Percentiles rank a stretch among this genome's conserved stretches.
Evolutionary conservation across 1,284 basidiomycete species (phyloP).

Genomic region (Papiliotrema laurentii): DNA sequence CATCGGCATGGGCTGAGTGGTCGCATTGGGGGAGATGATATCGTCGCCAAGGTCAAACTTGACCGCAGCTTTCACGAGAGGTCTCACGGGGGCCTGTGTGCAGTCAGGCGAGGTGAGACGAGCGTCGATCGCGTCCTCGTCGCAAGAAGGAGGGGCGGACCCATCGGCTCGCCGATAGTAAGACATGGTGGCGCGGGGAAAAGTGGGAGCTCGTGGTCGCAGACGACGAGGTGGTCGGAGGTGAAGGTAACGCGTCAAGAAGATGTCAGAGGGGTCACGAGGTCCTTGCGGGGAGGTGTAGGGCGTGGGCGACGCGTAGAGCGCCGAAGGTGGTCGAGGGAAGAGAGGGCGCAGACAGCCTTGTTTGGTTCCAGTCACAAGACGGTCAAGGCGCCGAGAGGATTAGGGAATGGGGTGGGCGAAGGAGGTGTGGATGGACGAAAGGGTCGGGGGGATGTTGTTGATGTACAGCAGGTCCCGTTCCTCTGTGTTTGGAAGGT

Average conservation of each 20-base stretch:
- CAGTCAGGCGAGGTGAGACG: not conserved
- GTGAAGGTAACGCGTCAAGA: not conserved
- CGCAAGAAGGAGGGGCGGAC: not conserved
- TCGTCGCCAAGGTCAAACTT: not conserved
- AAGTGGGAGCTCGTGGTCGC: not conserved
- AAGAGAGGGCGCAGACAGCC: too few species aligned
- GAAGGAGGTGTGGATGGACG: not conserved
- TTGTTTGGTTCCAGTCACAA: slow-evolving; percentile 2
- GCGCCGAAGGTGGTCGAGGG: too few species aligned
- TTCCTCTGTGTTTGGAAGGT: too few species aligned
- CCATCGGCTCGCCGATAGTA: slow-evolving; percentile 5
- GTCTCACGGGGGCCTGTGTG: not conserved
- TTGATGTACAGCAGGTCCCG: too few species aligned
- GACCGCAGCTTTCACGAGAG: too few species aligned
- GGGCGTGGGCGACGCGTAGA: too few species aligned
- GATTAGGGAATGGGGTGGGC: not conserved
- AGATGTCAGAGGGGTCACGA: too few species aligned
- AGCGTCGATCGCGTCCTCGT: not conserved
- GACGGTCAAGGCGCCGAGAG: not conserved
- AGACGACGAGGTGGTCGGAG: not conserved
- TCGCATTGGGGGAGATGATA: not conserved
- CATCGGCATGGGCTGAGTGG: not conserved
- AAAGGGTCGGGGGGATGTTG: not conserved
- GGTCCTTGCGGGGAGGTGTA: too few species aligned
- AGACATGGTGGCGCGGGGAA: not conserved